phyloP scores from a whole-genome alignment of 73 alveolate species.

The Blepharisma japonicum region DNA sequence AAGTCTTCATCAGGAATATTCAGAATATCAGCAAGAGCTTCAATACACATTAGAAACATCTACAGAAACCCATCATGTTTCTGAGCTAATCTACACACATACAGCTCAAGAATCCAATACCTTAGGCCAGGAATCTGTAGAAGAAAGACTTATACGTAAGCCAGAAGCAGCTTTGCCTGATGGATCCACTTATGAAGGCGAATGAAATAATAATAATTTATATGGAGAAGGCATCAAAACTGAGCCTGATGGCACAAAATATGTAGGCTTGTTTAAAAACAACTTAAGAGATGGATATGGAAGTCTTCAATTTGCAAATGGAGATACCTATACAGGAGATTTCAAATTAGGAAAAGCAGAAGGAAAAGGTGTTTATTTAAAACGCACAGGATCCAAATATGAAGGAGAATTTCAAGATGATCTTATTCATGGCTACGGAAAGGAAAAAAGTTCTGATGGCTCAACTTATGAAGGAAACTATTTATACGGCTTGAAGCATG shows the following conservation, averaged over 20 bases:
- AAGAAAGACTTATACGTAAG: conserved; percentile 8
- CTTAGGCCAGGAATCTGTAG: too few species aligned
- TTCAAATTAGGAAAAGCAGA: conserved; percentile 48
- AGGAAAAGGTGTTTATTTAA: conserved; percentile 31
- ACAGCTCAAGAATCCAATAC: too few species aligned
- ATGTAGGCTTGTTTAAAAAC: conserved; percentile 34
- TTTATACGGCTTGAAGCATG: conserved; percentile 41
- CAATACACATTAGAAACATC: too few species aligned
- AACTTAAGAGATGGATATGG: conserved; percentile 49
- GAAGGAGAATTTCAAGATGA: conserved; percentile 48
- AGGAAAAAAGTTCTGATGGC: conserved; percentile 40
- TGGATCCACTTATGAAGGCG: conserved; percentile 53
- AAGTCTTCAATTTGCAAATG: conserved; percentile 56
- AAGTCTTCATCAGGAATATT: too few species aligned
- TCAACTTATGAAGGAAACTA: conserved; percentile 46
- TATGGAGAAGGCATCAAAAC: conserved; percentile 37
- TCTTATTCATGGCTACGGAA: conserved; percentile 47
- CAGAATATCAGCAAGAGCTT: too few species aligned
- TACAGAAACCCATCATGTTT: too few species aligned
- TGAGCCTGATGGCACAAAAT: conserved; percentile 47
- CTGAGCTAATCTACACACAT: too few species aligned
- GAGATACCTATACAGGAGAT: conserved; percentile 64
- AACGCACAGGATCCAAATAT: conserved; percentile 38
- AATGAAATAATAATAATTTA: conserved; percentile 22
- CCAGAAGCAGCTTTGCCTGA: conserved; percentile 51